Evolutionary conservation across 306 rosid species (phyloP).

Genomic region (Casuarina cunninghamiana): DNA sequence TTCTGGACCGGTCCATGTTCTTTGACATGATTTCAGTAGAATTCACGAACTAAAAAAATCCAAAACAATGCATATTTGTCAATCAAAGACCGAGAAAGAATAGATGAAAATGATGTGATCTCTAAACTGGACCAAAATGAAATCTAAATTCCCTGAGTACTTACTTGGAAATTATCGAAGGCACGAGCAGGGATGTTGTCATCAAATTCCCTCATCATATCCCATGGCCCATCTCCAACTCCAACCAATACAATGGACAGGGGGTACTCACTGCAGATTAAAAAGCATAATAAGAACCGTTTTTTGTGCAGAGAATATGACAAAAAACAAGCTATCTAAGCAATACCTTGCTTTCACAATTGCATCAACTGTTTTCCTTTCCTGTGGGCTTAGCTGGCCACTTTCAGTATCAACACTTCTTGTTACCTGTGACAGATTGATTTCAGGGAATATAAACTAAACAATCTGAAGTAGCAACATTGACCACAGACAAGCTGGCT

Average conservation of each 20-base stretch:
- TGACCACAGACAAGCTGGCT: conserved; percentile 4
- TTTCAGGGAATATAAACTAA: conserved; percentile 25
- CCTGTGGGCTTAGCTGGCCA: conserved; percentile 90
- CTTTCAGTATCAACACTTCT: conserved; percentile 80
- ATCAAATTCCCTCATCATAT: conserved; percentile 89
- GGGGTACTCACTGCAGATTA: conserved; percentile 64
- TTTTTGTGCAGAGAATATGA: conserved; percentile 1
- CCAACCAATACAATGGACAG: conserved; percentile 89
- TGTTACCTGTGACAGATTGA: conserved; percentile 61
- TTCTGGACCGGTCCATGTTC: conserved; percentile 63
- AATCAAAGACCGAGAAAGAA: conserved; percentile 9
- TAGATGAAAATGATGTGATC: background rate
- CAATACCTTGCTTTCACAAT: conserved; percentile 90
- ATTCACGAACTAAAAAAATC: conserved; percentile 76
- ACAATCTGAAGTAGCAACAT: conserved; percentile 10
- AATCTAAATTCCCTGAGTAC: conserved; percentile 24
- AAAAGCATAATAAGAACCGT: conserved; percentile 13
- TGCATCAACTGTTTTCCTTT: conserved; percentile 83
- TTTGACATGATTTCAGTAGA: conserved; percentile 89
- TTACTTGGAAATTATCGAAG: conserved; percentile 94
- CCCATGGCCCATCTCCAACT: conserved; percentile 99
- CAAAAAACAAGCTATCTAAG: conserved; percentile 8
- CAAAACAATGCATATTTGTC: conserved; percentile 15
- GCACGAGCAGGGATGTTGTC: conserved; percentile 91
- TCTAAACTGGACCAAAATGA: conserved; percentile 15